Percentiles rank a stretch among this genome's conserved stretches.
Evolutionary conservation across 805 yeast genomes (phyloP).

Genomic region (Yarrowia hollandica): DNA sequence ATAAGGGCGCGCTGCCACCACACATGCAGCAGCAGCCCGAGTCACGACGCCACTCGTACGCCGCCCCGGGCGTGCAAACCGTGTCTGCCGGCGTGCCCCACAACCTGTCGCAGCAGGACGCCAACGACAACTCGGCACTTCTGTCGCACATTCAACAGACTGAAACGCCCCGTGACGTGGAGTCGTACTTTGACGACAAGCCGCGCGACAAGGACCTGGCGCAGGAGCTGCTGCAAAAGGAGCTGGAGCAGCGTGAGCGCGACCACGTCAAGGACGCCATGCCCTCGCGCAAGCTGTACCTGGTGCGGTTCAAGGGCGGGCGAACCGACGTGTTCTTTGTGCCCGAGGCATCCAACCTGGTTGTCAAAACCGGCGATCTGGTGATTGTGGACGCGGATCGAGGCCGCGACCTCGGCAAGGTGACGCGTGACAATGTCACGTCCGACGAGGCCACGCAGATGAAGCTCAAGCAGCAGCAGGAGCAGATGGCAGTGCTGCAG

Average conservation of each 20-base stretch:
- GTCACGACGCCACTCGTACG: slow-evolving; percentile 36
- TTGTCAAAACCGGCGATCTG: slow-evolving; percentile 57
- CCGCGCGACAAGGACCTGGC: slow-evolving; percentile 25
- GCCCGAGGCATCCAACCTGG: slow-evolving; percentile 46
- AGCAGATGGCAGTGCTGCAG: slow-evolving; percentile 64
- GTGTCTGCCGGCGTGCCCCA: slow-evolving; percentile 16
- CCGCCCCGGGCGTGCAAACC: slow-evolving; percentile 28
- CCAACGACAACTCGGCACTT: slow-evolving; percentile 21
- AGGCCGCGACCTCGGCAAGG: slow-evolving; percentile 73
- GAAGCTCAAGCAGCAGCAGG: slow-evolving; percentile 65
- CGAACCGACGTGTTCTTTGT: slow-evolving; percentile 75
- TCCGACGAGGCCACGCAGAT: slow-evolving; percentile 67
- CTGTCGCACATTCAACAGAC: slow-evolving; percentile 23
- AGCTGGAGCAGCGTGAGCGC: slow-evolving; percentile 28
- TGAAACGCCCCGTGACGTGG: slow-evolving; percentile 11
- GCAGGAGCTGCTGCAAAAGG: slow-evolving; percentile 28
- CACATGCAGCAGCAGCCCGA: slow-evolving; percentile 32
- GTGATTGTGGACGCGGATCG: slow-evolving; percentile 85
- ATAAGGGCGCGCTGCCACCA: slow-evolving; percentile 18
- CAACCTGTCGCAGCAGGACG: slow-evolving; percentile 2
- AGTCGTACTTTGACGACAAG: slow-evolving; percentile 28
- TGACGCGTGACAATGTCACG: slow-evolving; percentile 57
- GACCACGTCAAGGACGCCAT: slow-evolving; percentile 29
- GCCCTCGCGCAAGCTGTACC: slow-evolving; percentile 27
- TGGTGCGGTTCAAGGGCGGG: slow-evolving; percentile 74